Base-by-base conservation (phyloP, 495 filamentous ascomycete genomes). In the Neurospora sp. region DNA sequence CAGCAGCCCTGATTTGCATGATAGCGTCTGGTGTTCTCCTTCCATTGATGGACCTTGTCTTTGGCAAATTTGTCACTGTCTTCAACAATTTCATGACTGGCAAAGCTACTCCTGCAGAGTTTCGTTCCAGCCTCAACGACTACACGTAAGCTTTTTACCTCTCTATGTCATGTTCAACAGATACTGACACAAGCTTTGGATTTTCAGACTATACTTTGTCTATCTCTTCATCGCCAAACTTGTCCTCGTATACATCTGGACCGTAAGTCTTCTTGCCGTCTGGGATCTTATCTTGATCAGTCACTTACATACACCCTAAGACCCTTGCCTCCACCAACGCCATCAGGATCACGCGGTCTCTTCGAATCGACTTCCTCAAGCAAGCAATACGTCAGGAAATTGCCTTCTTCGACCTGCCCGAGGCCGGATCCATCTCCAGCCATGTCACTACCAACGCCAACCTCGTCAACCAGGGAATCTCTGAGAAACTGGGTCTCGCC, bases 401-500 rank as follows among this genome's bases (percentile, higher is more conserved):
- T 22, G 76, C 74, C 72, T 82, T 80, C 74, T 82, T 82, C 69
- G 81, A 82, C 71, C 75, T 77, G 12, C 65, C 78, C n/a, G 78
- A 77, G 27, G 74, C 59, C 20, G 79, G 85, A 40, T 76, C 83
- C 72, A 78, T 85, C 40, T 84, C 86, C 0, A 85, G 85, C 37
- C 86, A 87, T 20, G 72, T 79, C 27, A 76, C 76, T 10, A 78
- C 76, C 22, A 76, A 79, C 72, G 72, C 69, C 12, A 78, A 76
- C 48, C 74, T 78, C 39, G 73, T 79, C 71, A 75, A 76, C 68
- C 82, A 83, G 5, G 88, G 88, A 20, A 89, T 87, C 4, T 85
- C 86, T 2, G 88, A 90, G 79, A 90, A 90, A 73, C 87, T 88
- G 9, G 88, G 88, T 20, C 83, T 89, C 37, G 82, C 83, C 45